Evolutionary conservation across 768 basidiomycete genomes (phyloP), one percentile per base, ranked within the genome.

Genomic region (Termitomyces titanicus): DNA sequence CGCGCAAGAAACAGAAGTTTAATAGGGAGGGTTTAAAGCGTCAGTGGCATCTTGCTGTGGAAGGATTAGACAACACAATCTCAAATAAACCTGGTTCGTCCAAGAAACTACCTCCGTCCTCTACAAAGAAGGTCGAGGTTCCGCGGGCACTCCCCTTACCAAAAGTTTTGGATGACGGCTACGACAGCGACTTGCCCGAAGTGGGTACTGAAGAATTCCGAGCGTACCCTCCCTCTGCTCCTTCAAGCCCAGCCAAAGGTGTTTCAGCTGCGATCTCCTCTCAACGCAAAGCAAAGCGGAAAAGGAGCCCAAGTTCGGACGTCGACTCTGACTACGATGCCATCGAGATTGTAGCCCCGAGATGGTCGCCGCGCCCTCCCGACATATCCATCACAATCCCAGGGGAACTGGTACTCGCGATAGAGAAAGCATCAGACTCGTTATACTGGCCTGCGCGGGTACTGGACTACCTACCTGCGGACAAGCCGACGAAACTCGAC

Each of bases 381-480:
- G 84, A 88, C 58, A 69, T 70, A 3, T 66, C 72, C 0, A 72
- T 87, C 22, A 68, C 77, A 15, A 80, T 89, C 35, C 88, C 87
- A 3, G 89, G 87, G 3, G 89, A 91, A 65, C 67, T 84, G 0
- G 70, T 90, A 2, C 72, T 90, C 12, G 84, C 85, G 6, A 65
- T 72, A 22, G 79, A 77, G 3, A 68, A 68, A 51, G 64, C 60
- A 20, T 63, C 61, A n/a, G 65, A 65, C 6, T 58, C 62, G 5
- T 61, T 66, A 15, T 85, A 84, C 61, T 92, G 89, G 89, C 88
- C 89, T 2, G 89, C 85, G 1, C 72, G 72, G 63, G 69, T 92
- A 38, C 61, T 84, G 10, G 71, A 62, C 0, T 88, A 84, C 61
- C 53, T 80, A 22, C 73, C 75, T 12, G 76, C 83, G 5, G 48